Conservation (phyloP, 163 green algal species). For the Chlorella variabilis region DNA sequence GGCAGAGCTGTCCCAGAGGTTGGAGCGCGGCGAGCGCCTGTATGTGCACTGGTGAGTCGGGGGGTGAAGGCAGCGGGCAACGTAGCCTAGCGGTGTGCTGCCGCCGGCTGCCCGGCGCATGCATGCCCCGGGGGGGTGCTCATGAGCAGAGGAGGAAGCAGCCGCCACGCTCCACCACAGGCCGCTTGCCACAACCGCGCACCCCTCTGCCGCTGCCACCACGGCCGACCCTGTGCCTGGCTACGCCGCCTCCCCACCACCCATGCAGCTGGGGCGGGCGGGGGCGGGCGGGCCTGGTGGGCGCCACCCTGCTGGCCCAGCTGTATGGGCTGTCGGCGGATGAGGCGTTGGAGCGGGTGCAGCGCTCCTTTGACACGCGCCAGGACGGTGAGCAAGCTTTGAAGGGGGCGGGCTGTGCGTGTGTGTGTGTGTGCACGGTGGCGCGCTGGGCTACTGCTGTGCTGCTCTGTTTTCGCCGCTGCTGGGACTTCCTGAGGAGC, state of each 20-base stretch:
- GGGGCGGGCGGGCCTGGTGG: constrained; percentile 79
- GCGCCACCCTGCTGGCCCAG: constrained; percentile 69
- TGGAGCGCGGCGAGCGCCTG: constrained; percentile 67
- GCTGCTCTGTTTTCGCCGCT: neutral
- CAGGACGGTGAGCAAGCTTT: constrained; percentile 49
- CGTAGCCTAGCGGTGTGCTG: no score
- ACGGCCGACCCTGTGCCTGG: no score
- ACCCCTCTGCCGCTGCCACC: no score
- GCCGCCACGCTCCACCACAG: no score
- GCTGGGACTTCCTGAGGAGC: neutral
- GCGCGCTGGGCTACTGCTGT: neutral
- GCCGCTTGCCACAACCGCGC: no score
- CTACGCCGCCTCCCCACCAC: no score
- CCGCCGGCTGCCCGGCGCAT: no score
- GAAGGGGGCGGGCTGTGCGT: no score
- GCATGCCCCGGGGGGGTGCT: no score
- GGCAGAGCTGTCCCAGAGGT: constrained; percentile 54
- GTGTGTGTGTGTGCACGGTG: no score
- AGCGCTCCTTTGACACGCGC: constrained; percentile 76
- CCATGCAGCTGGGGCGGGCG: constrained; percentile 63
- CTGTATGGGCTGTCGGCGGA: constrained; percentile 73
- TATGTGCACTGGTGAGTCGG: constrained; percentile 81
- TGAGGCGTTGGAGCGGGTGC: constrained; percentile 73
- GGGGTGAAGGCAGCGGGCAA: no score
- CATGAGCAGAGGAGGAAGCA: no score